Evolutionary conservation across 179 eudicot genomes (phyloP).

Genomic region (Beta lomatogona): DNA sequence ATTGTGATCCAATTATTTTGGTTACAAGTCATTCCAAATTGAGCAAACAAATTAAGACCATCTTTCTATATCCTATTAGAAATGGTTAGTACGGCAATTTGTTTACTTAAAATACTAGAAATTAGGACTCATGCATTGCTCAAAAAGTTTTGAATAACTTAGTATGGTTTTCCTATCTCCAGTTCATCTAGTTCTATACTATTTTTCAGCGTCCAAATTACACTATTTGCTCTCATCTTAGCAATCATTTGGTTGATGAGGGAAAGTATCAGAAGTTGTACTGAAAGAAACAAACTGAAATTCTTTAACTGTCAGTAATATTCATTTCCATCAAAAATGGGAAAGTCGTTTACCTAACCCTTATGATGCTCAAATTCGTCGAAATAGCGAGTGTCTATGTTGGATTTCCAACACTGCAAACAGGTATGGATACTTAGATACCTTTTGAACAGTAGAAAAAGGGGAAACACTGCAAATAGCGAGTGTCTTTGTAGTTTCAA

Average conservation of each 20-base stretch:
- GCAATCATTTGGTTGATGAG: neutral
- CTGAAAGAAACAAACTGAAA: too few relatives aligned
- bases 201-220: neutral
- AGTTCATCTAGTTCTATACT: neutral
- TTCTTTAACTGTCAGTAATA: too few relatives aligned
- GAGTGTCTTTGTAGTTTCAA: neutral
- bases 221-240: neutral
- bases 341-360: neutral
- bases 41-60: neutral
- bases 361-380: neutral
- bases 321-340: neutral
- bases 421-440: too few relatives aligned
- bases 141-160: neutral
- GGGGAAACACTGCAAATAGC: too few relatives aligned
- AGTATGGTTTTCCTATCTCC: neutral
- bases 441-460: neutral
- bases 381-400: neutral
- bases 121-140: too few relatives aligned
- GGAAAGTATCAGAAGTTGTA: neutral
- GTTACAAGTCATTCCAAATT: neutral
- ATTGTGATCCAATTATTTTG: neutral
- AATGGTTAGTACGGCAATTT: neutral
- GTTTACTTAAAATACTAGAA: neutral
- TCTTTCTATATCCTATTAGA: neutral
- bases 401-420: too few relatives aligned